phyloP scores from a whole-genome alignment of 2,329 filamentous ascomycete genomes.

The Leptographium galeiforme region DNA sequence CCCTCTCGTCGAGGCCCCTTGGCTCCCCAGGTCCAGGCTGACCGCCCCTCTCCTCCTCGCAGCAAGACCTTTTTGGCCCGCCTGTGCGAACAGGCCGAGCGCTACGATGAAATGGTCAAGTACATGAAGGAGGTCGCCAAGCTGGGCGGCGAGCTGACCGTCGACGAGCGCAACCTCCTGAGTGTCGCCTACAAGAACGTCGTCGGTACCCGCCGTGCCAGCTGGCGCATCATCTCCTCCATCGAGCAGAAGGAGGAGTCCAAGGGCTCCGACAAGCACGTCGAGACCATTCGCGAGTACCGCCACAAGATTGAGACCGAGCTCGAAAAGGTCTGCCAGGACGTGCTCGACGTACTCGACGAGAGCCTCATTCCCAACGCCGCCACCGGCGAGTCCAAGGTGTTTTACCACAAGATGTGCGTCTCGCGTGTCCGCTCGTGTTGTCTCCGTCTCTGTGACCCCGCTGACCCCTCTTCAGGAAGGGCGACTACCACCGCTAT shows the following conservation, averaged over 20 bases:
- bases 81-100: constrained; percentile 99
- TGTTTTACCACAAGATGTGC: constrained; percentile 99
- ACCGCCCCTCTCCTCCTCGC: constrained; percentile 6
- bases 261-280: constrained; percentile 90
- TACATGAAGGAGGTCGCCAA: constrained; percentile 99
- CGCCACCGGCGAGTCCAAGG: constrained; percentile 93
- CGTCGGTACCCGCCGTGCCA: constrained; percentile 89
- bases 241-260: constrained; percentile 99
- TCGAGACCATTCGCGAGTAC: constrained; percentile 91
- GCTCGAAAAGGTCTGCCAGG: constrained; percentile 94
- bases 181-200: constrained; percentile 99
- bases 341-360: constrained; percentile 91
- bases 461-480: constrained; percentile 43
- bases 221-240: constrained; percentile 95
- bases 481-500: constrained; percentile 99
- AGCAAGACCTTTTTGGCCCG: constrained; percentile 99
- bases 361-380: constrained; percentile 88
- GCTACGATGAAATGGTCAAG: constrained; percentile 99
- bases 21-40: not conserved
- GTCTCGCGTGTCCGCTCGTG: not conserved
- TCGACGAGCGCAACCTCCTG: constrained; percentile 94
- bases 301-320: constrained; percentile 96
- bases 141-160: constrained; percentile 67
- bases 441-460: not conserved
- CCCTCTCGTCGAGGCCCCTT: no score